Percentiles rank a stretch among this genome's conserved stretches.
Conservation (phyloP, 2,329 filamentous ascomycete genomes). For the Cephalotrichum gorgonifer region DNA sequence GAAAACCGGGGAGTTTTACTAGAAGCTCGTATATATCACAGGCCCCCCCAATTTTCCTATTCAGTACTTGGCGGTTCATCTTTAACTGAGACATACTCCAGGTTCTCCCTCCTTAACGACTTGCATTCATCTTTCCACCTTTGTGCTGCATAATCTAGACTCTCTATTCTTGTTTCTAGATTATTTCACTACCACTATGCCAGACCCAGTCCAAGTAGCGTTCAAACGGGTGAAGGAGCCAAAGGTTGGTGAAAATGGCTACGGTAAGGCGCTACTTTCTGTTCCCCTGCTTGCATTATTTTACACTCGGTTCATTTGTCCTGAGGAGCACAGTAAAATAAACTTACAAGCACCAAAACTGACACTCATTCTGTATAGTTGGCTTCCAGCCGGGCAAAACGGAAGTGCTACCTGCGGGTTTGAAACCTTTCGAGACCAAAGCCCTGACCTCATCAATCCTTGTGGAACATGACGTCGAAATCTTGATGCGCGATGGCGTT, state of each 20-base stretch:
- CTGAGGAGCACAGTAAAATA: neutral
- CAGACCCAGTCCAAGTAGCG: conserved; percentile 8
- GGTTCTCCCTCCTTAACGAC: no score
- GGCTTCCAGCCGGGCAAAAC: conserved; percentile 23
- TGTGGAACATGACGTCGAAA: conserved; percentile 33
- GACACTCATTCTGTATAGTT: neutral
- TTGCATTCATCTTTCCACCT: neutral
- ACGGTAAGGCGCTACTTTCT: neutral
- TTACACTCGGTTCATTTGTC: neutral
- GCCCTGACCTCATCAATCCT: conserved; percentile 21
- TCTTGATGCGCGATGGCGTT: conserved; percentile 29
- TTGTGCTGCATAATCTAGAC: neutral
- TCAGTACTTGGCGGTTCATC: neutral
- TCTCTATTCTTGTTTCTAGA: neutral
- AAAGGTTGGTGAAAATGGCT: conserved; percentile 10
- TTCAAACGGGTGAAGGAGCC: conserved; percentile 14
- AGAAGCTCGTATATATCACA: neutral
- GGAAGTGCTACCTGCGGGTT: conserved; percentile 25
- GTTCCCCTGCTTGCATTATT: neutral
- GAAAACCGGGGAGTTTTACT: neutral
- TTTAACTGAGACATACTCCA: no score
- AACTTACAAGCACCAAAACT: neutral
- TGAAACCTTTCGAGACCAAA: conserved; percentile 21
- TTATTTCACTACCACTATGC: conserved; percentile 4
- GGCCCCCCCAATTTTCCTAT: neutral